Conservation (phyloP, 805 yeast species). For the Pachysolen tannophilus region DNA sequence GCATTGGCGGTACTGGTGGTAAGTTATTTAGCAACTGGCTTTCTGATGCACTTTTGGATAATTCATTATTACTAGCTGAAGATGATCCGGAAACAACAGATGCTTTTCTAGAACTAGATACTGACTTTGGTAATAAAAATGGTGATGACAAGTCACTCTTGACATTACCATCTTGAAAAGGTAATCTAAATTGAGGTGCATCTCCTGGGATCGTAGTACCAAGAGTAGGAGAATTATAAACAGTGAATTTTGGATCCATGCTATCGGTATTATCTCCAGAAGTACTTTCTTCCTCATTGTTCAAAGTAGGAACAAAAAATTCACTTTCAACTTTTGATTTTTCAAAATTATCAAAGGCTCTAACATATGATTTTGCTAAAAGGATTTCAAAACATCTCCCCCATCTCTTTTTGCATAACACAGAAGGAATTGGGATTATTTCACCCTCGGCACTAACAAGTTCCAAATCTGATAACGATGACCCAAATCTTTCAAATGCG, state of each 20-base stretch:
- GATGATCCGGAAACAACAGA: slow-evolving; percentile 23
- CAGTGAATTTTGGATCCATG: not conserved
- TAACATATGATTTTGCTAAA: slow-evolving; percentile 55
- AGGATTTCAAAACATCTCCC: slow-evolving; percentile 61
- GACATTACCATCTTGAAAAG: slow-evolving; percentile 51
- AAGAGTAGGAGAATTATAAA: not conserved
- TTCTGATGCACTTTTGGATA: no score
- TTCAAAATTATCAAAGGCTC: slow-evolving; percentile 32
- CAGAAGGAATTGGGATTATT: slow-evolving; percentile 53
- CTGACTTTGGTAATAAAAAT: slow-evolving; percentile 11
- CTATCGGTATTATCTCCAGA: not conserved
- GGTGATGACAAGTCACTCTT: slow-evolving; percentile 3
- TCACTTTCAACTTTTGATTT: slow-evolving; percentile 1
- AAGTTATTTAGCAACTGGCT: slow-evolving; percentile 23
- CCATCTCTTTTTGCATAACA: slow-evolving; percentile 66
- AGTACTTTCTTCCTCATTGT: not conserved
- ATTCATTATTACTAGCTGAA: not conserved
- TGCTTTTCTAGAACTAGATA: slow-evolving; percentile 22
- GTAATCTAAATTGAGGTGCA: slow-evolving; percentile 56
- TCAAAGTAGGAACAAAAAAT: not conserved
- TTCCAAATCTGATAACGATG: slow-evolving; percentile 62
- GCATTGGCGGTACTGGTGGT: slow-evolving; percentile 53
- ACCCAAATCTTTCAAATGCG: slow-evolving; percentile 61
- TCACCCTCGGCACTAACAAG: slow-evolving; percentile 65
- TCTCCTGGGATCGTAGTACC: slow-evolving; percentile 14